Evolutionary conservation across 2,329 filamentous ascomycete genomes (phyloP), one percentile per base, ranked within the genome.

Genomic region (Cadophora sp.): DNA sequence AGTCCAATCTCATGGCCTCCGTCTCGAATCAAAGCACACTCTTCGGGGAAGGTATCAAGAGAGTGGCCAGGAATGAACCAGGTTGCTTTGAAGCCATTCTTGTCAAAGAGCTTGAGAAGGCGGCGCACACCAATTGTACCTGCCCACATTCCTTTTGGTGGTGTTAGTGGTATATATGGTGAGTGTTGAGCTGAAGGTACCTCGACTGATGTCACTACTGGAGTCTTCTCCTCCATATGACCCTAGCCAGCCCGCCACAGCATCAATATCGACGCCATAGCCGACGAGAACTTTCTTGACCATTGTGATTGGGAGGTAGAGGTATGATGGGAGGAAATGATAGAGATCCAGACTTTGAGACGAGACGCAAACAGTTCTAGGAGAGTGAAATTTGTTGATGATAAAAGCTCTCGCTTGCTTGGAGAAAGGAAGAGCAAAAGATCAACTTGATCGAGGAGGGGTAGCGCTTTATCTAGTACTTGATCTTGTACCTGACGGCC

Each of bases 211-310:
- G 72, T 93, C 91, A 73, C 84, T 91, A 1, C 86, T 87, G 8
- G 85, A 89, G 75, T 93, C 90, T 76, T 93, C 85, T 45, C 91
- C 90, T 18, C 89, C 89, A 73, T 94, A 93, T 0, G 87, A 91
- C 0, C 91, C 91, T 0, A 93, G 81, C 91, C 91, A 93, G 9
- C 91, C 90, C 1, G 90, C 87, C 1, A 93, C 89, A n/a, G 90
- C 90, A 70, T 93, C 90, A 30, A 93, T 89, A 68, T 93, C 91
- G 27, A 93, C 88, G 2, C 89, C 89, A 72, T 91, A 92, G 71
- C 85, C 80, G 51, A 84, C 82, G 45, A 87, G 81, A 59, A 87
- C 82, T 61, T 86, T 86, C 76, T 82, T 82, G 51, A 76, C 79
- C 80, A 82, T 82, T 58, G 45, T 45, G 59, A 62, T 39, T 60